A percentile compares a stretch with the other conserved stretches of the same genome.
Conservation (phyloP, 805 yeast species). For the Peterozyma xylosa region DNA sequence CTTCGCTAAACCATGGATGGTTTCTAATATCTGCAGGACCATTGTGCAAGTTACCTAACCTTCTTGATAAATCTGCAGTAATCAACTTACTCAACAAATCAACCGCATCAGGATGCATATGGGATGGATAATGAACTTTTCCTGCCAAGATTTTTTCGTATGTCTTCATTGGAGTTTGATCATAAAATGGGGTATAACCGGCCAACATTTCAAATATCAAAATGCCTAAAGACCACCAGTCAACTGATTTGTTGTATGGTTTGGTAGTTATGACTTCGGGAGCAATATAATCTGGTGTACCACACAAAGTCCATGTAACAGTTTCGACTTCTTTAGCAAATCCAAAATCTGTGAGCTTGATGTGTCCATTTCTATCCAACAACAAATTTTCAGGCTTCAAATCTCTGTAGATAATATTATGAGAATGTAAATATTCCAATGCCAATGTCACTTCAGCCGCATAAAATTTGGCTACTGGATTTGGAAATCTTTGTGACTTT, state of each 20-base stretch:
- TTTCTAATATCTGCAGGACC: constrained; percentile 50
- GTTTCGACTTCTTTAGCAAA: constrained; percentile 56
- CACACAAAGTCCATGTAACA: constrained; percentile 56
- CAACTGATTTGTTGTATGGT: constrained; percentile 56
- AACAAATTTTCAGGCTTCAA: constrained; percentile 56
- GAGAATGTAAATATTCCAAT: constrained; percentile 50
- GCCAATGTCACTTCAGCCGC: constrained; percentile 58
- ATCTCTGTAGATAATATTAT: constrained; percentile 53
- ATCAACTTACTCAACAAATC: constrained; percentile 44
- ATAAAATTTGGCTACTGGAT: constrained; percentile 56
- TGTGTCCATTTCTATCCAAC: constrained; percentile 52
- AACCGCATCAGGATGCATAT: constrained; percentile 45
- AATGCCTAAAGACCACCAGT: constrained; percentile 62
- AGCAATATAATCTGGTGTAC: constrained; percentile 59
- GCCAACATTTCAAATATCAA: constrained; percentile 56
- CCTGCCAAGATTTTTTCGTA: constrained; percentile 53
- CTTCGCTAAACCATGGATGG: constrained; percentile 55
- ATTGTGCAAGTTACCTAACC: constrained; percentile 51
- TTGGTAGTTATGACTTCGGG: constrained; percentile 61
- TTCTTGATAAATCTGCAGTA: constrained; percentile 45
- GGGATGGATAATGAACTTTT: constrained; percentile 43
- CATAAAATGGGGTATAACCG: constrained; percentile 57
- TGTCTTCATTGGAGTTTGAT: constrained; percentile 56
- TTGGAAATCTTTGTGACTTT: constrained; percentile 52
- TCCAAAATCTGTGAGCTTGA: constrained; percentile 55